Evolutionary conservation across 106 monocot genomes (phyloP), one percentile per base, ranked within the genome.

Genomic region (Phalaenopsis aphrodite): DNA sequence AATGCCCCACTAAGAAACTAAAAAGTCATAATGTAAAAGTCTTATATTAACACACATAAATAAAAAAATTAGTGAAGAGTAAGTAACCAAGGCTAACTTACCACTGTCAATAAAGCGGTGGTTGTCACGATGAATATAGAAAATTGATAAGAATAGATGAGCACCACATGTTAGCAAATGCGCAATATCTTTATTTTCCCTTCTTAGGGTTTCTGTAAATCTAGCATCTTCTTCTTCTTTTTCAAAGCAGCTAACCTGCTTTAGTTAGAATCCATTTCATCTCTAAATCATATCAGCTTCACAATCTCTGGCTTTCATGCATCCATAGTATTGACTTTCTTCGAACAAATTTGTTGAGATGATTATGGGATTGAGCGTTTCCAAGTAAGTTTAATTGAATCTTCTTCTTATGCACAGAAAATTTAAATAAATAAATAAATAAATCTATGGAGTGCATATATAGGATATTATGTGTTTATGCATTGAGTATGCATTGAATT

Each of bases 121-220:
- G 71, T 71, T 71, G 71, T 30, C 39, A 12, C 12, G 39, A 71
- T 14, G 15, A 9, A 36, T 39, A 71, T 39, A 38, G 12, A 71
- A 36, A 71, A 71, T 71, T 71, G 71, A 71, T 41, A 39, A 39
- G 37, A 38, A 71, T 71, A 71, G 41, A 71, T 71, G 15, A 8
- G 71, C 71, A 39, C 71, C 30, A 71, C 71, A 39, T 71, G 71
- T 71, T 71, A 11, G 38, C 38, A 71, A 39, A 71, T 39, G 71
- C 71, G 37, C 12, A 36, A 14, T 10, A 15, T 3, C 71, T 71
- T 71, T 71, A 14, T 38, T 12, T 38, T 30, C 16, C 38, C 15
- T 52, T 71, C 39, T 71, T 71, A 71, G 71, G 71, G 37, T 71
- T 71, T 71, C 36, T 37, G 71, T 5, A 71, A 71, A 39, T 36